These are phyloP conservation scores for Talaromyces sp. DNA, from an alignment of 2,329 filamentous ascomycete species.

Conservation along the genomic window DNA sequence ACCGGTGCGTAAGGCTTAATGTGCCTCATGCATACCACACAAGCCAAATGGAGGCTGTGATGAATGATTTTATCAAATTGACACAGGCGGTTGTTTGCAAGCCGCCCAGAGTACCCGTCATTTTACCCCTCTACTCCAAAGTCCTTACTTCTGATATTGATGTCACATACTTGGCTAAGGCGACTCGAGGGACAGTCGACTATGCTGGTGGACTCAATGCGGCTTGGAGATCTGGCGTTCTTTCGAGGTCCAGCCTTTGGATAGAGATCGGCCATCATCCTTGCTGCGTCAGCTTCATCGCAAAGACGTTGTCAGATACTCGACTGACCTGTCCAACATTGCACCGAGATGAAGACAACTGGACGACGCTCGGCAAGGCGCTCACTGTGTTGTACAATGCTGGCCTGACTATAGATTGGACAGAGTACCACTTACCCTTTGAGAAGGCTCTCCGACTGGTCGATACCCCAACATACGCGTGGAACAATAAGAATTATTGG, in stretches of 20 bases:
- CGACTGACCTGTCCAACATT: background rate
- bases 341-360: background rate
- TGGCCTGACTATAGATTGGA: slow-evolving; percentile 55
- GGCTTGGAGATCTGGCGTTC: background rate
- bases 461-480: slow-evolving; percentile 25
- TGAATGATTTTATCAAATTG: background rate
- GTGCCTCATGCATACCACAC: background rate
- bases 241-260: background rate
- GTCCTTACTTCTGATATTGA: too few species aligned
- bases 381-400: background rate
- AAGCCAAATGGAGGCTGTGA: background rate
- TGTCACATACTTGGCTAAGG: background rate
- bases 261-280: background rate
- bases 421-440: slow-evolving; percentile 64
- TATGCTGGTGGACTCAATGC: background rate
- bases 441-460: slow-evolving; percentile 20
- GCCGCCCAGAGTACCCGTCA: background rate
- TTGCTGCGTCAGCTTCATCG: too few species aligned
- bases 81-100: background rate
- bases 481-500: slow-evolving; percentile 29
- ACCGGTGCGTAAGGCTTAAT: background rate
- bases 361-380: background rate
- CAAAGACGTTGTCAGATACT: background rate
- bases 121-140: background rate
- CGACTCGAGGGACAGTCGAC: background rate